Evolutionary conservation across 768 basidiomycete species (phyloP), one percentile per base, ranked within the genome.

Genomic region (Fomitopsis pulvina): DNA sequence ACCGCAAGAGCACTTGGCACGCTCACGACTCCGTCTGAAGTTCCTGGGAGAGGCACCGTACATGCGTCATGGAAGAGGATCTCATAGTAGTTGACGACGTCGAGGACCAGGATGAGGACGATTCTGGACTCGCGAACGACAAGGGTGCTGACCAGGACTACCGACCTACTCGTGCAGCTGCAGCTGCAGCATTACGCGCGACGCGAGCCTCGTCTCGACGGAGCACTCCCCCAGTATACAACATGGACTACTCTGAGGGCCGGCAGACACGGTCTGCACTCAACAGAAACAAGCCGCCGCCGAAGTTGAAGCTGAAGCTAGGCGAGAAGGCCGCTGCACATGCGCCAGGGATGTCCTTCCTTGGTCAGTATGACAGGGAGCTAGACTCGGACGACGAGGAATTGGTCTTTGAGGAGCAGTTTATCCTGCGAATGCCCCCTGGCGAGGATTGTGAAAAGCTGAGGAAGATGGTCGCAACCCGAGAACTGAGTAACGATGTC

Each of bases 361-460:
- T 94, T 48, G 95, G 95, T 6, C 77, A 85, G 11, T 97, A 93
- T 65, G 94, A 97, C 70, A 75, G 93, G 38, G 95, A 97, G 63
- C 71, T 97, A 46, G 95, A 98, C 65, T 93, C 90, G 44, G 92
- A 97, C 60, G 91, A 93, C 41, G 93, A 96, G 51, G 94, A 96
- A 50, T 67, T 98, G 51, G 83, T 85, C 14, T 96, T 98, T 57
- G 96, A 99, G 67, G 96, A 99, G 68, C 94, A 97, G 60, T 98
- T 98, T 62, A 84, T 99, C 48, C 71, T 99, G 27, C 69, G 94
- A 25, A 81, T 98, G 75, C 91, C 90, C 0, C 79, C 85, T 8
- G 90, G 90, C 1, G 85, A 87, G 53, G 88, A 92, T 56, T 80
- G 81, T 50, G 86, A 92, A 32, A 82, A 73, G 59, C 60, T 95